Conservation (phyloP, 208 protist genomes). For the Herpetomonas samuelpessoai region DNA sequence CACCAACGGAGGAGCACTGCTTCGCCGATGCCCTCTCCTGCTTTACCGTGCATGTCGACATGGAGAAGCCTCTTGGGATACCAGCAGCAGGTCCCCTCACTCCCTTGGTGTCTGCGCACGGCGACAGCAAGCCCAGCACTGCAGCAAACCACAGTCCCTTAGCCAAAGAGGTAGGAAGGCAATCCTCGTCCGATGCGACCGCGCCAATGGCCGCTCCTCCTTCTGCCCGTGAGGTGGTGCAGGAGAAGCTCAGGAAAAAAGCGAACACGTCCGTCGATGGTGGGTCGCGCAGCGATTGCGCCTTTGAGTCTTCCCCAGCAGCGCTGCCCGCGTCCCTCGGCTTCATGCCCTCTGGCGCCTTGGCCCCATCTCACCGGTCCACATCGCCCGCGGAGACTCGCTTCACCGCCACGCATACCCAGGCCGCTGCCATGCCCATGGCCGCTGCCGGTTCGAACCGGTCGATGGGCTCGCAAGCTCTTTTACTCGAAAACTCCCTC, state of each 20-base stretch:
- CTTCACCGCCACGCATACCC: too few relatives aligned
- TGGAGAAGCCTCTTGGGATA: constrained; percentile 25
- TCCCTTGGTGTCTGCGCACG: background rate
- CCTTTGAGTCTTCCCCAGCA: background rate
- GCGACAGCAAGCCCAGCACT: background rate
- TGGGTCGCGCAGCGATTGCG: background rate
- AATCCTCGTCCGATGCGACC: background rate
- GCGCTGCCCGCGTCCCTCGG: background rate
- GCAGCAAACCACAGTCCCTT: background rate
- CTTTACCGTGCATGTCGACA: constrained; percentile 50
- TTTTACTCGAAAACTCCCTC: background rate
- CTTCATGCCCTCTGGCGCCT: too few relatives aligned
- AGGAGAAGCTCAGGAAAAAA: background rate
- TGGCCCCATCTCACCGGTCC: too few relatives aligned
- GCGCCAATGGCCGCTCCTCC: too few relatives aligned
- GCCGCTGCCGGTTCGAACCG: too few relatives aligned
- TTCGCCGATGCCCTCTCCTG: constrained; percentile 62
- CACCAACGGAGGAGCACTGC: constrained; percentile 52
- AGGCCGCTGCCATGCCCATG: too few relatives aligned
- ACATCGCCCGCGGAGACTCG: background rate
- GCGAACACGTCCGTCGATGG: too few relatives aligned
- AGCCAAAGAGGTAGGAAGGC: too few relatives aligned
- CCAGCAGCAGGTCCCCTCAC: background rate
- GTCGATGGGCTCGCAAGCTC: background rate
- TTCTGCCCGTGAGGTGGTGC: background rate